These are phyloP conservation scores for Polygonum maritimum DNA, from an alignment of 148 eudicot genomes.

Conservation along the genomic window DNA sequence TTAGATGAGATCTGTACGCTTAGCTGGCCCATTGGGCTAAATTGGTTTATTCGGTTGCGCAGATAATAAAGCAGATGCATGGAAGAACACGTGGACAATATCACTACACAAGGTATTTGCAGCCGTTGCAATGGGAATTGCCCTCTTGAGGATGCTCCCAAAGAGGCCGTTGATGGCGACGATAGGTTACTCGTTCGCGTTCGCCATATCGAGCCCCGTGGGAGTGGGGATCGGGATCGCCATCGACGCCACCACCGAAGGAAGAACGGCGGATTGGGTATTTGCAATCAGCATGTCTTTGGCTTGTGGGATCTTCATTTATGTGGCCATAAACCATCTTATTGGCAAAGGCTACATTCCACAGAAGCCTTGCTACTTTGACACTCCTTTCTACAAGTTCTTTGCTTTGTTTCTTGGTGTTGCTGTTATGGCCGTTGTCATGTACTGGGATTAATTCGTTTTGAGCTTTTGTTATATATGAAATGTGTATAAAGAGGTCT, in stretches of 20 bases:
- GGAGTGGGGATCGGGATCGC: slow-evolving; percentile 72
- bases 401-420: slow-evolving; percentile 55
- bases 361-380: slow-evolving; percentile 29
- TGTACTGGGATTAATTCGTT: slow-evolving; percentile 48
- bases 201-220: slow-evolving; percentile 71
- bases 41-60: slow-evolving; percentile 6
- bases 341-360: slow-evolving; percentile 70
- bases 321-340: slow-evolving; percentile 74
- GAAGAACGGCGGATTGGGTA: slow-evolving; percentile 48
- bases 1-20: background rate
- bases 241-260: slow-evolving; percentile 60
- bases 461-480: background rate
- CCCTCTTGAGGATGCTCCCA: slow-evolving; percentile 68
- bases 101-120: slow-evolving; percentile 69
- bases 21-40: background rate
- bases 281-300: slow-evolving; percentile 66
- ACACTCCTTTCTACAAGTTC: slow-evolving; percentile 57
- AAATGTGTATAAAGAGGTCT: background rate
- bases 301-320: slow-evolving; percentile 69
- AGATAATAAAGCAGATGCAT: slow-evolving; percentile 61
- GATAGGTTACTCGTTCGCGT: slow-evolving; percentile 51
- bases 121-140: slow-evolving; percentile 77
- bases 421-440: slow-evolving; percentile 50
- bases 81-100: slow-evolving; percentile 79
- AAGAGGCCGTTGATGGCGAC: slow-evolving; percentile 53